phyloP scores from a whole-genome alignment of 2,329 filamentous ascomycete species.

The Pseudogymnoascus verrucosus region DNA sequence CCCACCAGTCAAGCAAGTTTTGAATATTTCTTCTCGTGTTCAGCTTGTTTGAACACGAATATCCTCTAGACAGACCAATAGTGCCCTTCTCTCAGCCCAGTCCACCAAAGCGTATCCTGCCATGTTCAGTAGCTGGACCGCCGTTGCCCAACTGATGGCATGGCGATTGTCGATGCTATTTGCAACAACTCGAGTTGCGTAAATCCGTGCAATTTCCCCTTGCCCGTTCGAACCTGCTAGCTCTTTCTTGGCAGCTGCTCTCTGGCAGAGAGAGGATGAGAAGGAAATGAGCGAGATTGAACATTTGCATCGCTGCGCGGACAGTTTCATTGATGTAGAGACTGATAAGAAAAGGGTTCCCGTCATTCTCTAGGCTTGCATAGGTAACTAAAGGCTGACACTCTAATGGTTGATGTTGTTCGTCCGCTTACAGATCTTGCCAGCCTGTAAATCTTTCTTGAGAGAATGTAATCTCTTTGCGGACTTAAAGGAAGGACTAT shows the following conservation, averaged over 20 bases:
- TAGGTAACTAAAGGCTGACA: background rate
- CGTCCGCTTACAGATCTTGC: background rate
- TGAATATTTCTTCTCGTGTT: background rate
- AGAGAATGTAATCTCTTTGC: slow-evolving; percentile 6
- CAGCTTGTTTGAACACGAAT: background rate
- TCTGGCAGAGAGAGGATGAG: slow-evolving; percentile 13
- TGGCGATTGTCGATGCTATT: slow-evolving; percentile 1
- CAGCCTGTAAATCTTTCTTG: background rate
- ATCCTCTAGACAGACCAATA: background rate
- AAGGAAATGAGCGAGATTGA: slow-evolving; percentile 13
- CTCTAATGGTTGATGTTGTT: background rate
- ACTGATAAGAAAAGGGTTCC: background rate
- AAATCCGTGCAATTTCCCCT: background rate
- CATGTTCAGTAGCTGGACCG: background rate
- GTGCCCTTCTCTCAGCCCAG: background rate
- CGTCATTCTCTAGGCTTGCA: background rate
- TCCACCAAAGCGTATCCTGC: background rate
- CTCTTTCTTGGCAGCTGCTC: background rate
- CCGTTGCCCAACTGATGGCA: background rate
- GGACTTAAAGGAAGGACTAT: no score
- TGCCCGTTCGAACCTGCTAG: background rate
- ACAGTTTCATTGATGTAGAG: slow-evolving; percentile 5
- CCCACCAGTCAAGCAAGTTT: slow-evolving; percentile 1
- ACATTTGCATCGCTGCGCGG: slow-evolving; percentile 14
- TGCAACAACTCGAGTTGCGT: background rate